Conservation (phyloP, 352 stramenopile species). For the Vaucheria bursata region DNA sequence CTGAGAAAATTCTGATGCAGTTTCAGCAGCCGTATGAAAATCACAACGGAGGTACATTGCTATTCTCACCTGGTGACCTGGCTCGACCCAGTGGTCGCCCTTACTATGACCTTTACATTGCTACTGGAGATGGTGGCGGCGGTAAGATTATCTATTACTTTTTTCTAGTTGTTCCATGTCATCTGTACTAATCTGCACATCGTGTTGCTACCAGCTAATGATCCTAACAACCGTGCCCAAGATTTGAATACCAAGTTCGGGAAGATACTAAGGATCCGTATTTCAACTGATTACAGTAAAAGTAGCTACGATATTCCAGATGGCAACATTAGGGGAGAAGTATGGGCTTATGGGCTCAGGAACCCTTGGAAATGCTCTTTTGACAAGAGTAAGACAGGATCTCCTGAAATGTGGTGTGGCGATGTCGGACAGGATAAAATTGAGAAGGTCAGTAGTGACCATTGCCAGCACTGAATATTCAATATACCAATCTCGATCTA, state of each 20-base stretch:
- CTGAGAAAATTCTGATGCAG: too few relatives aligned
- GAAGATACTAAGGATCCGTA: not conserved
- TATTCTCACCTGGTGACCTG: not conserved
- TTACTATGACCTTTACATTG: not conserved
- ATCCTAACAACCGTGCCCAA: conserved; percentile 2
- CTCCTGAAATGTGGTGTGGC: not conserved
- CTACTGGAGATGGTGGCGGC: not conserved
- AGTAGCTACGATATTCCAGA: not conserved
- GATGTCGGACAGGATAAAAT: conserved; percentile 6
- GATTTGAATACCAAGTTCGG: not conserved
- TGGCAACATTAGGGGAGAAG: not conserved
- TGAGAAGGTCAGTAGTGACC: conserved; percentile 1
- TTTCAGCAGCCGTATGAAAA: too few relatives aligned
- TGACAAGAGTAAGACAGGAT: not conserved
- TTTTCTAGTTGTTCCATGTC: too few relatives aligned
- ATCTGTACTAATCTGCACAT: too few relatives aligned
- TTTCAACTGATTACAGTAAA: not conserved
- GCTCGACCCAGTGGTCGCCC: not conserved
- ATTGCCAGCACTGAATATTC: too few relatives aligned
- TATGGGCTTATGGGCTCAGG: conserved; percentile 3
- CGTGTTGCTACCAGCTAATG: too few relatives aligned
- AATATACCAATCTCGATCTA: too few relatives aligned
- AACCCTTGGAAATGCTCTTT: conserved; percentile 12
- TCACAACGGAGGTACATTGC: not conserved
- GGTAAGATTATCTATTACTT: too few relatives aligned